These are phyloP conservation scores for Ceratocystis alfenasii DNA, from an alignment of 2,329 filamentous ascomycete genomes.

Conservation along the genomic window DNA sequence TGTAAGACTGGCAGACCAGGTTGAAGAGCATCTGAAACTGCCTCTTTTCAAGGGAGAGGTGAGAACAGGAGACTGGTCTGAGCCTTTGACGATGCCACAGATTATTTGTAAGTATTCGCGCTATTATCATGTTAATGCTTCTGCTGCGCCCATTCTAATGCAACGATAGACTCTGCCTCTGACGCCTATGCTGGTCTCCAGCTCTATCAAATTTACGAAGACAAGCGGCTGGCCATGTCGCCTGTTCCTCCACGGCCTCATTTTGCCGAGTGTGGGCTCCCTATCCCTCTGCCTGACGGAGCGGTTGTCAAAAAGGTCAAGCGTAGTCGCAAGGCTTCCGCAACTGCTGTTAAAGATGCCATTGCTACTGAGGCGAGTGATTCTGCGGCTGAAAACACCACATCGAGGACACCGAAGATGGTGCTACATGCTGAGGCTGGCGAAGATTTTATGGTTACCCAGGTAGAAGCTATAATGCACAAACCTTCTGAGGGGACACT, in stretches of 20 bases:
- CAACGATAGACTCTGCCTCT: constrained; percentile 54
- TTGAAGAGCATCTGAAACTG: constrained; percentile 56
- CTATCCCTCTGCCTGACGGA: constrained; percentile 46
- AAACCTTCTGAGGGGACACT: not conserved
- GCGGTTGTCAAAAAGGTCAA: constrained; percentile 26
- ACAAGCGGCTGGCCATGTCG: constrained; percentile 50
- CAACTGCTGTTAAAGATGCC: not conserved
- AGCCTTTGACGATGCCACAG: constrained; percentile 49
- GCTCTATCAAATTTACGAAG: constrained; percentile 60
- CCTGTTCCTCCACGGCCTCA: constrained; percentile 61
- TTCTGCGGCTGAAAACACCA: not conserved
- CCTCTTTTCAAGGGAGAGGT: constrained; percentile 68
- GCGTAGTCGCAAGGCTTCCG: constrained; percentile 5
- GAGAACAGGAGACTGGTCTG: constrained; percentile 63
- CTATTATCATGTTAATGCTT: not conserved
- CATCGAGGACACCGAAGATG: not conserved
- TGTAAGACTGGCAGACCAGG: constrained; percentile 56
- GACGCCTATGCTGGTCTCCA: constrained; percentile 72
- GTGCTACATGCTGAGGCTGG: not conserved
- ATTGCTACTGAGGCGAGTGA: not conserved
- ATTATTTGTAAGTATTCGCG: constrained; percentile 48
- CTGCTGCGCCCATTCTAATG: not conserved
- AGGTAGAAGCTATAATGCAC: constrained; percentile 9
- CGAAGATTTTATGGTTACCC: not conserved
- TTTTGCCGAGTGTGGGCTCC: constrained; percentile 53